These are phyloP conservation scores for Backusella westeae DNA, from an alignment of 192 early-diverging fungal genomes.

Conservation along the genomic window DNA sequence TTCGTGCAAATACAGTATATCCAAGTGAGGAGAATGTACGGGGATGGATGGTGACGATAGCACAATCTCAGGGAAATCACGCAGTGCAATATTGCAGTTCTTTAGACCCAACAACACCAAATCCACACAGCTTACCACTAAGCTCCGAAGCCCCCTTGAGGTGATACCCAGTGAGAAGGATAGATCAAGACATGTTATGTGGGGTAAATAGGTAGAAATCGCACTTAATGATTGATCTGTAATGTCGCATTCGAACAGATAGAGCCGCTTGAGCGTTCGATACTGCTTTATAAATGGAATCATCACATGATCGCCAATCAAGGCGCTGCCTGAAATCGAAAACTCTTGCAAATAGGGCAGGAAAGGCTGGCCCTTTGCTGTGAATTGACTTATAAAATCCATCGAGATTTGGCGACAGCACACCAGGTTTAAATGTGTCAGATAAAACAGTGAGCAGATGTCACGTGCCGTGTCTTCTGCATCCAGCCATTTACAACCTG, in stretches of 20 bases:
- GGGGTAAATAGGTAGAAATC: constrained; percentile 29
- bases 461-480: constrained; percentile 28
- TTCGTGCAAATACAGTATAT: neutral
- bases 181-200: constrained; percentile 32
- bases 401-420: constrained; percentile 18
- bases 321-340: constrained; percentile 33
- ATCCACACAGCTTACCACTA: constrained; percentile 19
- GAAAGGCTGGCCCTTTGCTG: neutral
- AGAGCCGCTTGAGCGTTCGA: constrained; percentile 20
- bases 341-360: constrained; percentile 31
- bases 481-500: constrained; percentile 24
- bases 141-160: constrained; percentile 23
- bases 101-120: constrained; percentile 25
- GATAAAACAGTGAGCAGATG: neutral
- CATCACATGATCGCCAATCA: constrained; percentile 35
- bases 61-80: constrained; percentile 19
- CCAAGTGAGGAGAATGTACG: neutral
- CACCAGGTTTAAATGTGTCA: constrained; percentile 22
- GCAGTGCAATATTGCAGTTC: constrained; percentile 9
- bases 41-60: neutral
- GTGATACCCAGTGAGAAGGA: constrained; percentile 32
- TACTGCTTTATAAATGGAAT: constrained; percentile 28
- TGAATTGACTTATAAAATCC: constrained; percentile 23
- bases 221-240: constrained; percentile 32
- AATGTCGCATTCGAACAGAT: constrained; percentile 35